These are phyloP conservation scores for Takashimella koratensis DNA, from an alignment of 1,284 basidiomycete genomes.

Conservation along the genomic window DNA sequence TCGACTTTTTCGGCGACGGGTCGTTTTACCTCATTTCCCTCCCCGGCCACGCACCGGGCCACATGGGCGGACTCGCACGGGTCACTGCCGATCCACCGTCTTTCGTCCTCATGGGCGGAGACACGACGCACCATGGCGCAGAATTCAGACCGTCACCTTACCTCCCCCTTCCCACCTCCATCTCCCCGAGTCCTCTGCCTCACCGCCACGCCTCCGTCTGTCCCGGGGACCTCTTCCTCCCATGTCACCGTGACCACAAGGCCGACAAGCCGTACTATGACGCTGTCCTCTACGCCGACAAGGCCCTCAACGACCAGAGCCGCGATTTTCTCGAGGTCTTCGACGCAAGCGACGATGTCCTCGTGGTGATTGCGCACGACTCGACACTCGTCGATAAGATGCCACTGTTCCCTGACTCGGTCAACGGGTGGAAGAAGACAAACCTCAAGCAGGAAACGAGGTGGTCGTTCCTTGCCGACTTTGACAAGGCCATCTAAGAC, in stretches of 20 bases:
- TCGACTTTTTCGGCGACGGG: conserved; percentile 21
- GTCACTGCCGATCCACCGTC: conserved; percentile 10
- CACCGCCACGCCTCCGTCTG: too few species aligned
- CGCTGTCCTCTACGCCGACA: background rate
- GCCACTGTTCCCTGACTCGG: background rate
- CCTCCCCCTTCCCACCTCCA: too few species aligned
- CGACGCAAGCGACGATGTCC: background rate
- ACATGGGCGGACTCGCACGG: conserved; percentile 17
- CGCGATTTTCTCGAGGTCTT: background rate
- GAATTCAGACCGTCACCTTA: too few species aligned
- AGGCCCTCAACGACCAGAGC: background rate
- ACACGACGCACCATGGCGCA: conserved; percentile 17
- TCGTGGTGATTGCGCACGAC: background rate
- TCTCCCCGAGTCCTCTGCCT: too few species aligned
- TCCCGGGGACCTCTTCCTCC: too few species aligned
- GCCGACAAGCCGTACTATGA: background rate
- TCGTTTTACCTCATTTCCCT: conserved; percentile 16
- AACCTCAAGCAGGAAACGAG: background rate
- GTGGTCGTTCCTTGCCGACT: background rate
- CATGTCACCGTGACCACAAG: background rate
- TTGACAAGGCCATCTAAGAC: background rate
- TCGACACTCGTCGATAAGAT: background rate
- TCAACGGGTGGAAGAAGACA: background rate
- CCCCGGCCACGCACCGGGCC: conserved; percentile 19
- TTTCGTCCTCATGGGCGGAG: conserved; percentile 15